These are phyloP conservation scores for Candida glaebosa DNA, from an alignment of 805 yeast species.

Conservation along the genomic window DNA sequence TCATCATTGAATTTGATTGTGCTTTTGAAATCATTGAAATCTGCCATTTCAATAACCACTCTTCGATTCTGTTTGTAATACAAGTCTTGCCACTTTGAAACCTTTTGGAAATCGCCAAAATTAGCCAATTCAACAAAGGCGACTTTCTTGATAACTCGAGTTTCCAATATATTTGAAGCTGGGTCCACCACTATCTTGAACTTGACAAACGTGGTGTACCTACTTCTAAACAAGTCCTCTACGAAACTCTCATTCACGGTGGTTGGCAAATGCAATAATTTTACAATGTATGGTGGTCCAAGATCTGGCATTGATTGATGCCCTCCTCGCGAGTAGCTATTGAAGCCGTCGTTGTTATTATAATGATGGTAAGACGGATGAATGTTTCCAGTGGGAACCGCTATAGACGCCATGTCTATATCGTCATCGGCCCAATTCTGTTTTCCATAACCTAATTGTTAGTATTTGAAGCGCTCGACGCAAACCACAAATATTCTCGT, in stretches of 20 bases:
- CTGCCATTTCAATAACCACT: constrained; percentile 37
- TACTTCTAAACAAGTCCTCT: constrained; percentile 58
- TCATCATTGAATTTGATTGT: constrained; percentile 38
- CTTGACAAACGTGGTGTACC: constrained; percentile 56
- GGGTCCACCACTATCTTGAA: constrained; percentile 62
- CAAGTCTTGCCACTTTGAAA: constrained; percentile 61
- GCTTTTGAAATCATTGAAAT: constrained; percentile 37
- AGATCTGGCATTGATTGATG: constrained; percentile 12
- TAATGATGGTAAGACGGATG: constrained; percentile 10
- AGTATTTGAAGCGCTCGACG: not conserved
- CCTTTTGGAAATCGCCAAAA: constrained; percentile 52
- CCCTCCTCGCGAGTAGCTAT: constrained; percentile 9
- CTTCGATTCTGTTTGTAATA: constrained; percentile 41
- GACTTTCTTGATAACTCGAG: constrained; percentile 46
- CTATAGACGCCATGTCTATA: constrained; percentile 41
- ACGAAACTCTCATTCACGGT: constrained; percentile 49
- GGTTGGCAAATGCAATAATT: constrained; percentile 58
- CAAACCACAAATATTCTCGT: not conserved
- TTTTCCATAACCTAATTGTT: constrained; percentile 35
- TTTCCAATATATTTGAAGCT: constrained; percentile 30
- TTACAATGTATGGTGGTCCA: constrained; percentile 64
- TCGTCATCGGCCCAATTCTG: constrained; percentile 49
- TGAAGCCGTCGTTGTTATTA: constrained; percentile 7
- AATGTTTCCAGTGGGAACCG: constrained; percentile 40
- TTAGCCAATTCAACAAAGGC: constrained; percentile 60